Conservation (phyloP, 768 basidiomycete species). For the Amanita inopinata region DNA sequence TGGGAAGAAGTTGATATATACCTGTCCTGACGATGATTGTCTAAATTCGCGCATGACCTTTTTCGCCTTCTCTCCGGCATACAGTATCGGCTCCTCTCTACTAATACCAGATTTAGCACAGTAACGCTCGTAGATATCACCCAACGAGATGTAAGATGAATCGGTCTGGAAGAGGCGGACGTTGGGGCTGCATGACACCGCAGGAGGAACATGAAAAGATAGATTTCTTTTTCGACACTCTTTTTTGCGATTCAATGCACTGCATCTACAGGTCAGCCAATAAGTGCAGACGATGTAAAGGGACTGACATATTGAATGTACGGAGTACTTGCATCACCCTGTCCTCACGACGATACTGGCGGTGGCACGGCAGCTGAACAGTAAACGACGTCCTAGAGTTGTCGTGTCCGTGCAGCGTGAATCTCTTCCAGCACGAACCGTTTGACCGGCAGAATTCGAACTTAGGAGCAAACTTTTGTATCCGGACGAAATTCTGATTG, state of each 20-base stretch:
- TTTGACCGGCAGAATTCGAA: constrained; percentile 86
- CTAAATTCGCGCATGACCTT: constrained; percentile 54
- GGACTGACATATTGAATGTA: constrained; percentile 79
- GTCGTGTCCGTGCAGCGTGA: constrained; percentile 86
- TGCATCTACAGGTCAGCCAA: constrained; percentile 20
- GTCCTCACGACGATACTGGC: constrained; percentile 88
- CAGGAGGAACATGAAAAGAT: constrained; percentile 82
- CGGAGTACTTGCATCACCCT: constrained; percentile 86
- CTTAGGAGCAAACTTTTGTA: constrained; percentile 83
- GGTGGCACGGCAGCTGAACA: constrained; percentile 79
- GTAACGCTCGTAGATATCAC: constrained; percentile 90
- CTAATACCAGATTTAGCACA: constrained; percentile 67
- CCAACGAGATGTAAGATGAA: constrained; percentile 80
- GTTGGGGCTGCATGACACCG: constrained; percentile 73
- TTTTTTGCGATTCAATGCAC: constrained; percentile 78
- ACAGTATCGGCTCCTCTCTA: constrained; percentile 82
- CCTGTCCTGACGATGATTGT: constrained; percentile 36
- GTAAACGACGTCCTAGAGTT: constrained; percentile 84
- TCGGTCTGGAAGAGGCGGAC: constrained; percentile 88
- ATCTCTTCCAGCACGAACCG: constrained; percentile 81
- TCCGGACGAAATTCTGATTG: constrained; percentile 82
- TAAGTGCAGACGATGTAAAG: constrained; percentile 1
- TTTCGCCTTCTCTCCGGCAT: constrained; percentile 78
- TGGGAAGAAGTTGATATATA: constrained; percentile 14
- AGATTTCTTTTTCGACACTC: constrained; percentile 90